phyloP scores from a whole-genome alignment of 148 eudicot genomes.

The Bassia scoparia region DNA sequence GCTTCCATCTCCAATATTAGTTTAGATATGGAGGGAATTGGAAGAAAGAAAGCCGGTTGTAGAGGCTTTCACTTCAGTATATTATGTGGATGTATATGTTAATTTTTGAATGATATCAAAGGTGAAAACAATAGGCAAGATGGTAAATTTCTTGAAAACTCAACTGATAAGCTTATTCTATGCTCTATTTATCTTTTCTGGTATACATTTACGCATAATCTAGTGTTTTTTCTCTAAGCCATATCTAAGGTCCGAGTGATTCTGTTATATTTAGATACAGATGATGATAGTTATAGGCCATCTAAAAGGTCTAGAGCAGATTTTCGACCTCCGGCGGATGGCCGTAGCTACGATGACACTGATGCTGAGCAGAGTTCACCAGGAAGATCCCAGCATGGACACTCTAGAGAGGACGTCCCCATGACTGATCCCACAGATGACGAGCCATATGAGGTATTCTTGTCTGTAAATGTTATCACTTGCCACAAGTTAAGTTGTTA shows the following conservation, averaged over 20 bases:
- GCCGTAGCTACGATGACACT: constrained; percentile 57
- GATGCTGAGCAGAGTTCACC: constrained; percentile 88
- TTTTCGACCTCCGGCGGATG: constrained; percentile 41
- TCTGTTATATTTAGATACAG: constrained; percentile 48
- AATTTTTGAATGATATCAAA: neutral
- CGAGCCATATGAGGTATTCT: constrained; percentile 63
- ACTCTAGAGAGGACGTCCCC: constrained; percentile 66
- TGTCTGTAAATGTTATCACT: neutral
- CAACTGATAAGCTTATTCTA: neutral
- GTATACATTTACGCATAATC: too few species aligned
- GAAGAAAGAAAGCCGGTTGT: neutral
- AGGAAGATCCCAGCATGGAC: constrained; percentile 66
- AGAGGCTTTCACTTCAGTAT: neutral
- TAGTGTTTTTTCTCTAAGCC: neutral
- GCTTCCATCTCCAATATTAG: neutral
- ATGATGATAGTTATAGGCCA: constrained; percentile 81
- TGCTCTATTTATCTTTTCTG: neutral
- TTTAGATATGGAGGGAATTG: neutral
- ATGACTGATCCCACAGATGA: constrained; percentile 87
- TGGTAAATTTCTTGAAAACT: neutral
- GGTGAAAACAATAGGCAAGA: neutral
- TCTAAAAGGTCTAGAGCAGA: constrained; percentile 68
- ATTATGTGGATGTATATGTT: neutral
- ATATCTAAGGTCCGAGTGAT: neutral
- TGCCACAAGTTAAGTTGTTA: neutral